Conservation (phyloP, 2,329 filamentous ascomycete genomes). For the Trichoderma hamatum region DNA sequence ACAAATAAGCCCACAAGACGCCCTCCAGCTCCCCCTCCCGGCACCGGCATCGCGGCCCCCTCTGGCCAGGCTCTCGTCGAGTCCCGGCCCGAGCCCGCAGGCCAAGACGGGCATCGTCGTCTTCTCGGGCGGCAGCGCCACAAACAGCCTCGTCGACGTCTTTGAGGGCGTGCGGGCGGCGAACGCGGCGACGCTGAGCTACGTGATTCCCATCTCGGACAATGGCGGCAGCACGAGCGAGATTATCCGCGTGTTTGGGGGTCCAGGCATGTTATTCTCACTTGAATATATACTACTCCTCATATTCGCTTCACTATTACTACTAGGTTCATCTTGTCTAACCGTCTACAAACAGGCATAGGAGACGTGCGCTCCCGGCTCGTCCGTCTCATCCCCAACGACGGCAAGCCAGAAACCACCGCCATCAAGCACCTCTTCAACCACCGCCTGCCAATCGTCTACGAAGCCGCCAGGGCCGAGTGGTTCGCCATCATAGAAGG, state of each 20-base stretch:
- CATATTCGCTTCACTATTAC: too few species aligned
- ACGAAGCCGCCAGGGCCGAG: constrained; percentile 69
- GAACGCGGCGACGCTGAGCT: constrained; percentile 71
- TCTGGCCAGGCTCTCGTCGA: constrained; percentile 27
- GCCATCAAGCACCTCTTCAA: constrained; percentile 88
- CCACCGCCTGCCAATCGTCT: constrained; percentile 67
- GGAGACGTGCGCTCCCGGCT: constrained; percentile 62
- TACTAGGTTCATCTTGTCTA: background rate
- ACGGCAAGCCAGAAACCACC: constrained; percentile 64
- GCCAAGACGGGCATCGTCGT: constrained; percentile 64
- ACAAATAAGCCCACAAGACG: constrained; percentile 5
- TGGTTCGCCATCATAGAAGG: constrained; percentile 91
- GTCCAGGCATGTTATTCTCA: constrained; percentile 65
- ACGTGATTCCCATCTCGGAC: constrained; percentile 93
- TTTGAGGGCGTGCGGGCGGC: constrained; percentile 70
- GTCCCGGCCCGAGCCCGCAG: constrained; percentile 28
- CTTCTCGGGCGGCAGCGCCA: constrained; percentile 91
- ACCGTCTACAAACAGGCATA: constrained; percentile 54
- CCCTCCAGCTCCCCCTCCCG: constrained; percentile 8
- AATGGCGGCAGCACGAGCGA: constrained; percentile 95
- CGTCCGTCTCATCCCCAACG: constrained; percentile 80
- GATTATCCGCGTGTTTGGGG: constrained; percentile 90
- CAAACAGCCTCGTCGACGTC: constrained; percentile 90
- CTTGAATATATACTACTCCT: too few species aligned
- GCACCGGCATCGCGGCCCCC: constrained; percentile 14